Evolutionary conservation across 495 filamentous ascomycete species (phyloP).

Genomic region (Daldinia decipiens): DNA sequence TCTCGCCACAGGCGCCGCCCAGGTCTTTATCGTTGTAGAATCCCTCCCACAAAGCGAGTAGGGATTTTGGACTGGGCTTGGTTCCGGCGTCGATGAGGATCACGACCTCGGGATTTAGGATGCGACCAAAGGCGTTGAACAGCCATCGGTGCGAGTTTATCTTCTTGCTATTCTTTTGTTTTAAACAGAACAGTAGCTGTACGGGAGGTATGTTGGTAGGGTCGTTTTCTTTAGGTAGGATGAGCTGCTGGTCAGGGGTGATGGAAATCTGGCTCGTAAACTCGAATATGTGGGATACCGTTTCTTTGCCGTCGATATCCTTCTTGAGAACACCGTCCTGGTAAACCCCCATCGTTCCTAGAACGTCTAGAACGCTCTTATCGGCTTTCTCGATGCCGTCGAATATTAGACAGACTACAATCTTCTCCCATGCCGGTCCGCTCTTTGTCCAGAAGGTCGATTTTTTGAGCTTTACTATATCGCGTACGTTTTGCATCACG

Average conservation of each 20-base stretch:
- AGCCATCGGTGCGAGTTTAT: slow-evolving; percentile 99
- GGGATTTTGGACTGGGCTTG: slow-evolving; percentile 93
- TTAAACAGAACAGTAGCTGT: slow-evolving; percentile 98
- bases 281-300: slow-evolving; percentile 96
- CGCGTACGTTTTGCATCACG: slow-evolving; percentile 98
- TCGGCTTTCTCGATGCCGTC: slow-evolving; percentile 98
- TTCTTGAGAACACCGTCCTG: slow-evolving; percentile 99
- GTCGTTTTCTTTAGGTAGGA: slow-evolving; percentile 87
- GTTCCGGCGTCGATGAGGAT: slow-evolving; percentile 96
- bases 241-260: slow-evolving; percentile 92
- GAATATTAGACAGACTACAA: slow-evolving; percentile 95
- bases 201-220: slow-evolving; percentile 88
- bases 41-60: slow-evolving; percentile 92
- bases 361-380: slow-evolving; percentile 90
- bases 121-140: slow-evolving; percentile 95
- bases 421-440: slow-evolving; percentile 99
- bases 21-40: slow-evolving; percentile 99
- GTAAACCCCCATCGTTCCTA: slow-evolving; percentile 94
- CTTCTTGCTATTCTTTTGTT: slow-evolving; percentile 99
- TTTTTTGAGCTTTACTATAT: slow-evolving; percentile 97
- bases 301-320: slow-evolving; percentile 97
- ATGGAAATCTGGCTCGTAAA: slow-evolving; percentile 98
- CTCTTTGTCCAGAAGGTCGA: slow-evolving; percentile 99
- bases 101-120: slow-evolving; percentile 94
- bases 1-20: slow-evolving; percentile 97